These are phyloP conservation scores for Linderniella brevidens DNA, from an alignment of 257 asterid species.

Conservation along the genomic window DNA sequence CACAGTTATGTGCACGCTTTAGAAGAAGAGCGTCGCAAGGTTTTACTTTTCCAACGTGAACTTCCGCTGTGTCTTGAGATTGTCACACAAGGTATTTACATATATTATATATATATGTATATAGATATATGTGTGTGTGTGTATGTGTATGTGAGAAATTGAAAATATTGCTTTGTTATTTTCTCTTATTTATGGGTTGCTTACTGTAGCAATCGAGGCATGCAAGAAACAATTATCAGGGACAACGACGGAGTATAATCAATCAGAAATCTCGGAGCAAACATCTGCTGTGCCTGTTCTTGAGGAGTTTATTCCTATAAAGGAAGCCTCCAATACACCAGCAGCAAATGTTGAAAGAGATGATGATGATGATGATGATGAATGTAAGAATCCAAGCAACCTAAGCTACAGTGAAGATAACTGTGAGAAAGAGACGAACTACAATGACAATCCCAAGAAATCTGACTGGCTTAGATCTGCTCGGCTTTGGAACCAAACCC, in stretches of 20 bases:
- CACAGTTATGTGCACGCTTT: constrained; percentile 43
- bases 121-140: not conserved
- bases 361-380: constrained; percentile 14
- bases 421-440: constrained; percentile 11
- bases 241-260: constrained; percentile 24
- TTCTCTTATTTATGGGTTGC: not conserved
- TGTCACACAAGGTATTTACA: constrained; percentile 55
- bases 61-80: constrained; percentile 85
- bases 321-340: no score
- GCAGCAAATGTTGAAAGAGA: constrained; percentile 16
- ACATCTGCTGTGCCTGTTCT: constrained; percentile 47
- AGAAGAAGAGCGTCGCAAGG: constrained; percentile 64
- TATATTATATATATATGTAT: not conserved
- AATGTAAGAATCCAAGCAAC: constrained; percentile 15
- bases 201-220: constrained; percentile 57
- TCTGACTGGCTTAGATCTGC: constrained; percentile 72
- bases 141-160: not conserved
- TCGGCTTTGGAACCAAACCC: constrained; percentile 55
- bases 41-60: constrained; percentile 84
- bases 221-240: constrained; percentile 54
- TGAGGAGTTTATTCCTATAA: constrained; percentile 48
- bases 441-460: constrained; percentile 19
- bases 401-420: constrained; percentile 9
- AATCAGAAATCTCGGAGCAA: constrained; percentile 52
- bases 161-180: not conserved